Evolutionary conservation across 768 basidiomycete genomes (phyloP).

Genomic region (Leccinum subgranulosum): DNA sequence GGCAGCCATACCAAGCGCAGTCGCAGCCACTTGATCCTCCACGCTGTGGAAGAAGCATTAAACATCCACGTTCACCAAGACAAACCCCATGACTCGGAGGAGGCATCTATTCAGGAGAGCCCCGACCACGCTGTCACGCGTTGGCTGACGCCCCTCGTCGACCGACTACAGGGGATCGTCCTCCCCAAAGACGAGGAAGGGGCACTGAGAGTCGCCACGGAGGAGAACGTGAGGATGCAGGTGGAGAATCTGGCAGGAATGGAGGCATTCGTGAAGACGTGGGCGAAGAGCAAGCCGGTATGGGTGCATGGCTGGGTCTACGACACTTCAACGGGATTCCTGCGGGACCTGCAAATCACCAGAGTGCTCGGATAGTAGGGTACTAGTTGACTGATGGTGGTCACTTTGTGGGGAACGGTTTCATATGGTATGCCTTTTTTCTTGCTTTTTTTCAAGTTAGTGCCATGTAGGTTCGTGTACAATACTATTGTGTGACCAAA

Average conservation of each 20-base stretch:
- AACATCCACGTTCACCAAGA: constrained; percentile 23
- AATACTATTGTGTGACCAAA: too few relatives aligned
- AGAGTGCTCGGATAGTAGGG: constrained; percentile 26
- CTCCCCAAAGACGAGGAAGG: constrained; percentile 28
- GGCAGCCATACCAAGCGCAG: neutral
- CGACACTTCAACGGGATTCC: constrained; percentile 53
- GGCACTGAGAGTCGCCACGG: constrained; percentile 36
- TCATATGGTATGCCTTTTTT: too few relatives aligned
- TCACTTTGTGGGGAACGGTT: too few relatives aligned
- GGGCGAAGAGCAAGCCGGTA: constrained; percentile 38
- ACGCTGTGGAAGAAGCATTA: neutral
- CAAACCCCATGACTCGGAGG: constrained; percentile 1
- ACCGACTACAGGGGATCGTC: constrained; percentile 41
- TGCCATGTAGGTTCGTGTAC: too few relatives aligned
- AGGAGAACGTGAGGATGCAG: constrained; percentile 56
- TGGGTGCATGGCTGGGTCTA: constrained; percentile 75
- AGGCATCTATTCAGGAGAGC: constrained; percentile 16
- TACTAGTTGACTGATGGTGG: too few relatives aligned
- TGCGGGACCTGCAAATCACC: constrained; percentile 56
- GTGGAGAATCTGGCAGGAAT: constrained; percentile 46
- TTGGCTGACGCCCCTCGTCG: constrained; percentile 71
- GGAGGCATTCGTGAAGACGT: constrained; percentile 38
- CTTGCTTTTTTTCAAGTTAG: too few relatives aligned
- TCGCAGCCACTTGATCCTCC: constrained; percentile 15
- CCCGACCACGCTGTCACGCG: constrained; percentile 51